Base-by-base conservation (phyloP, 768 basidiomycete species). In the Russula lepida region DNA sequence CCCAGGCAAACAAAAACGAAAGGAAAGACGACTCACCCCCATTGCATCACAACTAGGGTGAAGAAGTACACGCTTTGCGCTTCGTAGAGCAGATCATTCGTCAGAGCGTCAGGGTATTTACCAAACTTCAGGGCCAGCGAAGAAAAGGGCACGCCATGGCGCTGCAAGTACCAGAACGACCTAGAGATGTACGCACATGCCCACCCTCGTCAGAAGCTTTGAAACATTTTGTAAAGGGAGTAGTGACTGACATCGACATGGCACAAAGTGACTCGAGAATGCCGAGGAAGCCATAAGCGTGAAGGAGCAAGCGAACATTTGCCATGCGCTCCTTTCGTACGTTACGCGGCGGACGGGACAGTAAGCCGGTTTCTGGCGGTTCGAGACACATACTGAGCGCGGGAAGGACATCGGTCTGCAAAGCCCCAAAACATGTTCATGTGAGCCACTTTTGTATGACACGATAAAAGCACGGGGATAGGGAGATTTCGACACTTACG, bases 271-370 rank as follows among this genome's bases (percentile, higher is more conserved):
- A 76, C 62, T 81, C 78, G 12, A 78, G 23, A 6, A 82, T 30
- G 3, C 79, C 79, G n/a, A 84, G 64, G 70, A 84, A 84, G 6
- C 77, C 72, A 68, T 85, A 85, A 0, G 83, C 82, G 12, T 85
- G 84, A 4, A 78, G 61, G 35, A 84, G 73, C 35, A 85, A 74
- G 50, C 74, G 78, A 73, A 75, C 74, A 64, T 84, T 75, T 5
- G 78, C 81, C 11, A 86, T 74, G 15, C 80, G 74, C 58, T 85
- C 84, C 43, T 73, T 82, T 67, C 81, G 78, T 23, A 76, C 74
- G 60, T 84, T 76, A 32, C 84, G 76, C 0, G 84, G 84, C 60
- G 78, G 79, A 28, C 83, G 77, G 5, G 74, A 69, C 30, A 86
- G 72, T 4, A 86, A 72, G 44, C 82, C 84, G 1, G 77, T 72